A percentile compares a stretch with the other conserved stretches of the same genome.
Evolutionary conservation across 805 yeast species (phyloP).

Genomic region (Candida boleticola): DNA sequence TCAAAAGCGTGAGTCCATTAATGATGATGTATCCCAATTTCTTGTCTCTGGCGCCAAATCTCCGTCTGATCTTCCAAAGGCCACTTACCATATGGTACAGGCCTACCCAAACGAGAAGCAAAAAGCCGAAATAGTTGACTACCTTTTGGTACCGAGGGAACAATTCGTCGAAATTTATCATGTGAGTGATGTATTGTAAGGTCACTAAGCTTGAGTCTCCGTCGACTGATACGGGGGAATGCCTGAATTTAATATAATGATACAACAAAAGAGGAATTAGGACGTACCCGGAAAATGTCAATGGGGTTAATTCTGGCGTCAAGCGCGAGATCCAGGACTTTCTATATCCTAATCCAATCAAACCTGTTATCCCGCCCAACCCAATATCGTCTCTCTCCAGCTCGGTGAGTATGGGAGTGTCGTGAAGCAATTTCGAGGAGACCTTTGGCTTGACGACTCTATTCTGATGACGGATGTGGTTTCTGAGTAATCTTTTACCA

Average conservation of each 20-base stretch:
- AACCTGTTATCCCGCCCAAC: conserved; percentile 58
- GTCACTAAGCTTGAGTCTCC: conserved; percentile 63
- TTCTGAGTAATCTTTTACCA: conserved; percentile 37
- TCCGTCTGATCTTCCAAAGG: conserved; percentile 42
- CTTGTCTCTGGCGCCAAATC: conserved; percentile 39
- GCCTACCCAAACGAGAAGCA: conserved; percentile 33
- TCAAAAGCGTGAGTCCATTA: conserved; percentile 30
- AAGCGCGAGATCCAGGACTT: conserved; percentile 42
- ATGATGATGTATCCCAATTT: conserved; percentile 44
- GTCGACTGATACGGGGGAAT: conserved; percentile 51
- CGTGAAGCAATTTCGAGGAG: neutral
- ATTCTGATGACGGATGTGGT: conserved; percentile 21
- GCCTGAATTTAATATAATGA: conserved; percentile 50
- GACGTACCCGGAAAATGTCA: conserved; percentile 59
- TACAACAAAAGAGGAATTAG: conserved; percentile 41
- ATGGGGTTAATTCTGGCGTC: conserved; percentile 52
- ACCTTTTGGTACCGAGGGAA: conserved; percentile 10
- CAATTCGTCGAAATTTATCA: conserved; percentile 16
- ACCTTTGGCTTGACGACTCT: conserved; percentile 3
- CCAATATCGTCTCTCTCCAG: conserved; percentile 49
- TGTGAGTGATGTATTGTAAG: conserved; percentile 49
- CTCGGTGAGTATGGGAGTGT: conserved; percentile 21
- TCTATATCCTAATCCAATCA: conserved; percentile 54
- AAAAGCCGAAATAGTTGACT: conserved; percentile 33
- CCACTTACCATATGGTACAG: conserved; percentile 60